Percentiles rank a stretch among this genome's conserved stretches.
Conservation (phyloP, 2,329 filamentous ascomycete genomes). For the Alternaria hordeiaustralica region DNA sequence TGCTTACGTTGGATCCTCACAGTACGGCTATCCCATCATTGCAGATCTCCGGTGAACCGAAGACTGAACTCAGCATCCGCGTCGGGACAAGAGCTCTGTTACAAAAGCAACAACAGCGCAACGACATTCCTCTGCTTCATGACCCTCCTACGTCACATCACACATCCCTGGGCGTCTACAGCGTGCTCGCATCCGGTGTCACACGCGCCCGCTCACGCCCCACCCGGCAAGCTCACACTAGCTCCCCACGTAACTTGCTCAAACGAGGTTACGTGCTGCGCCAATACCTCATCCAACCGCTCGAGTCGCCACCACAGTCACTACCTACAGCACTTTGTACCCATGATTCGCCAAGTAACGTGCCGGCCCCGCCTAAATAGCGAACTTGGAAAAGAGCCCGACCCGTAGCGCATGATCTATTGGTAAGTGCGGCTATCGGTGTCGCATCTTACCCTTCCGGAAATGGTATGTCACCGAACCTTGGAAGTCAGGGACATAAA, state of each 20-base stretch:
- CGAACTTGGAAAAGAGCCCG: conserved; percentile 1
- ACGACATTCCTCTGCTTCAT: background rate
- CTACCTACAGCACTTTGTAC: background rate
- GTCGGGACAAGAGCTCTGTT: background rate
- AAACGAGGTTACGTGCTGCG: conserved; percentile 20
- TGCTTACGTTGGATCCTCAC: background rate
- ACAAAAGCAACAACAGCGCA: background rate
- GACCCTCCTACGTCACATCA: background rate
- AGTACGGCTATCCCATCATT: background rate
- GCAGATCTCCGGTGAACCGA: background rate
- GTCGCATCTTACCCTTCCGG: conserved; percentile 15
- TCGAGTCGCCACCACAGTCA: conserved; percentile 16
- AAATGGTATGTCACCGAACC: conserved; percentile 16
- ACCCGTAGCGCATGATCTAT: background rate
- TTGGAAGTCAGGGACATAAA: conserved; percentile 16
- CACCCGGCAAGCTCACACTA: conserved; percentile 8
- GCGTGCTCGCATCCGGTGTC: background rate
- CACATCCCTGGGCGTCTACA: background rate
- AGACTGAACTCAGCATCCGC: background rate
- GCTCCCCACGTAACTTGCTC: conserved; percentile 36
- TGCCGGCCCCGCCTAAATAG: conserved; percentile 13
- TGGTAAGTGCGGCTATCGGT: conserved; percentile 27
- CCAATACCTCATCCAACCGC: conserved; percentile 10
- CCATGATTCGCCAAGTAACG: conserved; percentile 10
- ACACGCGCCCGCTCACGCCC: conserved; percentile 4